phyloP scores from a whole-genome alignment of 2,329 filamentous ascomycete species.

The Lasiodiplodia sp. region DNA sequence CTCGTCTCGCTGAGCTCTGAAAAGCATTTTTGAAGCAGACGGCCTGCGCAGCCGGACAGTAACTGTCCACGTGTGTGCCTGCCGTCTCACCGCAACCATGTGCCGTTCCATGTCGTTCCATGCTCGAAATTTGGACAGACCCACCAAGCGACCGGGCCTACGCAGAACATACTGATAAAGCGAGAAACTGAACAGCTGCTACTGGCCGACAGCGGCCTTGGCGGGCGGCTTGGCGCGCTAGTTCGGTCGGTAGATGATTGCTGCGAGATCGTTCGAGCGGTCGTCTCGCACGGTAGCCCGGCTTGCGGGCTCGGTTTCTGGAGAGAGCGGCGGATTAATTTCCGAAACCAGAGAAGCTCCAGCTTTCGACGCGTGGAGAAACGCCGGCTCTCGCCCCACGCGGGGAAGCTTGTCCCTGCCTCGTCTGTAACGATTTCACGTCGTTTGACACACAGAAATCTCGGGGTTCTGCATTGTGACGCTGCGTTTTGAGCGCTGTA shows the following conservation, averaged over 20 bases:
- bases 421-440: background rate
- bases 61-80: background rate
- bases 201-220: slow-evolving; percentile 14
- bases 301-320: slow-evolving; percentile 3
- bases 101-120: background rate
- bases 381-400: slow-evolving; percentile 6
- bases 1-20: background rate
- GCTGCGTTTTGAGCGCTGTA: background rate
- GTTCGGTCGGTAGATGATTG: slow-evolving; percentile 12
- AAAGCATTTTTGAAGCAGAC: background rate
- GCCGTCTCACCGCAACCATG: slow-evolving; percentile 12
- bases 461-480: background rate
- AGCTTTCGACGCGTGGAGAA: slow-evolving; percentile 23
- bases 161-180: background rate
- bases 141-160: background rate
- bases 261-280: slow-evolving; percentile 21
- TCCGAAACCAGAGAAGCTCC: slow-evolving; percentile 15
- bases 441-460: background rate
- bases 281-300: background rate
- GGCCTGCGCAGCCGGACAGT: no score
- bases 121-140: slow-evolving; percentile 3
- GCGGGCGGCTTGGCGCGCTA: slow-evolving; percentile 8
- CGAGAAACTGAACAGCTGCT: background rate
- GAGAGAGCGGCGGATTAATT: slow-evolving; percentile 21
- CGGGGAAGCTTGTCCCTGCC: slow-evolving; percentile 23